phyloP scores from a whole-genome alignment of 768 basidiomycete species.

The Tulasnella sp. region DNA sequence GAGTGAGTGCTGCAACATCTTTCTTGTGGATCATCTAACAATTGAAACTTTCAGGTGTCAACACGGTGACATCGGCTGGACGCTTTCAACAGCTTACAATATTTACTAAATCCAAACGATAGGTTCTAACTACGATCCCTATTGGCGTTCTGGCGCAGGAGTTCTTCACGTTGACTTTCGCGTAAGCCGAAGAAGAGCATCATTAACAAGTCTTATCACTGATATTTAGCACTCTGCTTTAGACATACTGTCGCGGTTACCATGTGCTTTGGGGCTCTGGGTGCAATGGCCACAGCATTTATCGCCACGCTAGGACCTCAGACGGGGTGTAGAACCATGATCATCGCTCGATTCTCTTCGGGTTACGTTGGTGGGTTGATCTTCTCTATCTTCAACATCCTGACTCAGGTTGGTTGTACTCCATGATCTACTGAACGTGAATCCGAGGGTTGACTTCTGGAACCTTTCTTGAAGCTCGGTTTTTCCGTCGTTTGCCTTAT shows the following conservation, averaged over 20 bases:
- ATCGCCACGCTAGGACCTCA: constrained; percentile 44
- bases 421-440: background rate
- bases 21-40: too few species aligned
- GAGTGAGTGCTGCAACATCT: constrained; percentile 15
- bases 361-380: constrained; percentile 41
- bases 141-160: constrained; percentile 41
- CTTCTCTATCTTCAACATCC: constrained; percentile 43
- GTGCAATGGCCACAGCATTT: constrained; percentile 35
- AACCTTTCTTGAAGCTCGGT: background rate
- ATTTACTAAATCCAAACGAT: constrained; percentile 36
- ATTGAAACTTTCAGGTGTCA: too few species aligned
- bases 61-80: too few species aligned
- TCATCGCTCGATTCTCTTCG: constrained; percentile 39
- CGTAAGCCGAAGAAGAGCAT: constrained; percentile 25
- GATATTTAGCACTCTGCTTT: background rate
- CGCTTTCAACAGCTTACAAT: too few species aligned
- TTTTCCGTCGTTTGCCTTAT: background rate
- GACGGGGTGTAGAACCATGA: constrained; percentile 46
- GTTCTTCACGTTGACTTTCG: constrained; percentile 39
- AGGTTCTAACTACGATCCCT: constrained; percentile 39
- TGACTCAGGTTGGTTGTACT: constrained; percentile 32
- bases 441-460: too few species aligned
- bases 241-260: constrained; percentile 39
- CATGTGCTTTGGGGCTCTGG: constrained; percentile 38
- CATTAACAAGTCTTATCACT: background rate